Evolutionary conservation across 2,329 filamentous ascomycete species (phyloP), one percentile per base, ranked within the genome.

Genomic region (Ceratocystis harringtonii): DNA sequence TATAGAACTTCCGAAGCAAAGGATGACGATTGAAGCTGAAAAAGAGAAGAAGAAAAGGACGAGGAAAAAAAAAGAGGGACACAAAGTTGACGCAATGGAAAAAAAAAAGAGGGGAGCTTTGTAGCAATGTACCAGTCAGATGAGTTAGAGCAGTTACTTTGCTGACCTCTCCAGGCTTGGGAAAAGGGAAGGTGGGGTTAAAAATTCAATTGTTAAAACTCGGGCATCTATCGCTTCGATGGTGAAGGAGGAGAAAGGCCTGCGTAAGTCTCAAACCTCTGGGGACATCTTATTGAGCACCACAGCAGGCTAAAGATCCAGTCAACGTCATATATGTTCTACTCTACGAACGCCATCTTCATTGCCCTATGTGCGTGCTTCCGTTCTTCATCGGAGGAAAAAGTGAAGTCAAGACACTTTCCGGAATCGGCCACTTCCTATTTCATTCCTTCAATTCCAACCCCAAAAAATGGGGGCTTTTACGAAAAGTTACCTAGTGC

Each of bases 1-100:
- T 48, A 15, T 28, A 58, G 66, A 67, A 65, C 63, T 67, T 36
- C 63, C 63, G 62, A 65, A 63, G 63, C 30, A 67, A 65, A 65
- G 28, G 32, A 50, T 41, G 17, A 65, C 61, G 65, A 61, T 65
- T 65, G 63, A 52, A 65, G 66, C 63, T 65, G 41, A 61, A 52
- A 58, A 63, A 43, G 44, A 67, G 28, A 45, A 44, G 32, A 61
- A 61, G n/a, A 61, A 50, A 41, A 28, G 41, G 19, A 36, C 25
- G 28, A 36, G 15, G 5, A 28, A 52, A 52, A 44, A 44, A 41
- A 28, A 28, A 62, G 25, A 63, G 36, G 36, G 28, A 65, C 12
- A 50, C 57, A 32, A 66, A 58, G 44, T 61, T 57, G 43, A 36
- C 19, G 32, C 44, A 22, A 36, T 58, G 50, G 6, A 44, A 61